Percentiles rank a stretch among this genome's conserved stretches.
Evolutionary conservation across 1,284 basidiomycete species (phyloP).

Genomic region (Leccinum insolens): DNA sequence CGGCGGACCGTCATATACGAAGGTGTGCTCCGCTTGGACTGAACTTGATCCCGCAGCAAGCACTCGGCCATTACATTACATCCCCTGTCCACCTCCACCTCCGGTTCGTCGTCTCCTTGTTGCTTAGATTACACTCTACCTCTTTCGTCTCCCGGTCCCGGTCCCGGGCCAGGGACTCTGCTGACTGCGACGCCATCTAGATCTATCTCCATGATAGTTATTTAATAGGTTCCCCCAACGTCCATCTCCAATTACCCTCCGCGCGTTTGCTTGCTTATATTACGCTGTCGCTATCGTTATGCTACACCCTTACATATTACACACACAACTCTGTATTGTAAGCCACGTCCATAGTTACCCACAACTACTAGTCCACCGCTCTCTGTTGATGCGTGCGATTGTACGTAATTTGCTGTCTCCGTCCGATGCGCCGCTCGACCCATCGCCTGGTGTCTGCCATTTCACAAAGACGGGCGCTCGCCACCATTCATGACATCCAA

Average conservation of each 20-base stretch:
- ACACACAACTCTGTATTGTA: slow-evolving; percentile 27
- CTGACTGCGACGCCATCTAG: slow-evolving; percentile 15
- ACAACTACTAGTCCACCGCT: slow-evolving; percentile 23
- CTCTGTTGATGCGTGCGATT: not conserved
- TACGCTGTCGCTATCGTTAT: slow-evolving; percentile 17
- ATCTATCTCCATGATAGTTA: slow-evolving; percentile 15
- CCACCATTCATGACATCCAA: slow-evolving; percentile 14
- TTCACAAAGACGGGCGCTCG: slow-evolving; percentile 14
- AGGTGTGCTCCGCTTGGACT: slow-evolving; percentile 66
- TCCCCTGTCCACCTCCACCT: not conserved
- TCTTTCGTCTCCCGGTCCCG: no score
- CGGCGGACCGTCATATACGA: slow-evolving; percentile 49
- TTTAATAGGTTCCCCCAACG: slow-evolving; percentile 17
- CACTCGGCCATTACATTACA: not conserved
- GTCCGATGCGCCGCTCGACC: not conserved
- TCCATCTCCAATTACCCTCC: slow-evolving; percentile 10
- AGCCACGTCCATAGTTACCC: slow-evolving; percentile 26
- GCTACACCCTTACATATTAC: not conserved
- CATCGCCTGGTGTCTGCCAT: not conserved
- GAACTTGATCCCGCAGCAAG: not conserved
- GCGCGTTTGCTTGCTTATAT: slow-evolving; percentile 13
- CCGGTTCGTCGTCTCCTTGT: no score
- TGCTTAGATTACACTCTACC: no score
- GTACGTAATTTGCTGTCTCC: not conserved
- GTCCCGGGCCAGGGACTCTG: not conserved